A percentile compares a stretch with the other conserved stretches of the same genome.
Conservation (phyloP, 352 stramenopile genomes). For the Blastocystis sp. region DNA sequence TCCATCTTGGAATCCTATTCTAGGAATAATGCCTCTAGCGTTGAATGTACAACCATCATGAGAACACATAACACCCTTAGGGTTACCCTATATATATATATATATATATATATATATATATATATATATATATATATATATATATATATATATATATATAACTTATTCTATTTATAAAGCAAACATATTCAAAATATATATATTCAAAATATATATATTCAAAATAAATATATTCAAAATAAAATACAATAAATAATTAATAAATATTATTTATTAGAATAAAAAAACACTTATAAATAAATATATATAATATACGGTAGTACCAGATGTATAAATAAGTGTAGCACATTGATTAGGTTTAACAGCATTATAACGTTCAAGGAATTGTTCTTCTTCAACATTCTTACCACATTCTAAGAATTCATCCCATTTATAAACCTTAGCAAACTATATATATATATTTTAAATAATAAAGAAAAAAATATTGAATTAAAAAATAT, state of each 20-base stretch:
- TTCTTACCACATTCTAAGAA: conserved; percentile 39
- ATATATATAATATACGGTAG: conserved; percentile 12
- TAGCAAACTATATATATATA: conserved; percentile 32
- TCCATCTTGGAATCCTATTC: conserved; percentile 41
- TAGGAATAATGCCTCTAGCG: neutral
- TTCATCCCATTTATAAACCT: conserved; percentile 41
- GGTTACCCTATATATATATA: conserved; percentile 23
- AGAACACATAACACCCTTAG: conserved; percentile 44
- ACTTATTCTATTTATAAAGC: too few relatives aligned
- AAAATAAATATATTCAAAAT: too few relatives aligned
- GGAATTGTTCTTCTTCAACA: conserved; percentile 12
- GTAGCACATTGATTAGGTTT: conserved; percentile 37
- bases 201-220: too few relatives aligned
- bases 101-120: neutral
- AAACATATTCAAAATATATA: too few relatives aligned
- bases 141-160: neutral
- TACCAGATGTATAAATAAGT: conserved; percentile 44
- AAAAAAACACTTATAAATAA: too few relatives aligned
- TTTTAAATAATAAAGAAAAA: conserved; percentile 35
- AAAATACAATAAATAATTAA: too few relatives aligned
- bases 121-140: neutral
- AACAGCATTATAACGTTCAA: conserved; percentile 37
- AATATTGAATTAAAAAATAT: neutral
- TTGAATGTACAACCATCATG: conserved; percentile 42
- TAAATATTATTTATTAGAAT: too few relatives aligned